Evolutionary conservation across 1,284 basidiomycete species (phyloP), one percentile per base, ranked within the genome.

Genomic region (Tremellales sp.): DNA sequence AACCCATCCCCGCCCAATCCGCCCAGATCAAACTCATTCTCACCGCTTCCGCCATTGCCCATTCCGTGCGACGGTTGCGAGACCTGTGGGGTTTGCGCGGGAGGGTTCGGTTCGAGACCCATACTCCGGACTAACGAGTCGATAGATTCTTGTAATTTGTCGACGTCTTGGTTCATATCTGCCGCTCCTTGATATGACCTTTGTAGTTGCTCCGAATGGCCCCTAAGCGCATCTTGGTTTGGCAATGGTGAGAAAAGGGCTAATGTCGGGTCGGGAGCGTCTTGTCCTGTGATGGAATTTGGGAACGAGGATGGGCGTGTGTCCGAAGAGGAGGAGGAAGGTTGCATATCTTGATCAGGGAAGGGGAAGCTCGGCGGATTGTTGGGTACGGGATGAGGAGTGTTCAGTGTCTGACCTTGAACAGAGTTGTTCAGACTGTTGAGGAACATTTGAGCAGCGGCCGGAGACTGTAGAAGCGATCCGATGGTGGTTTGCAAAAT

Each of bases 81-180:
- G 21, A 29, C 23, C 25, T 43, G 26, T 46, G 43, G 27, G 10
- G 22, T 23, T 33, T 43, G 4, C 8, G 7, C 6, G 19, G 19
- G 23, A 35, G 13, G 17, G 13, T 36, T 25, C 26, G n/a, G 45
- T 46, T 72, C 84, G 33, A 88, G 74, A 2, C 86, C 86, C 49
- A 87, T 79, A 46, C 79, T 80, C 60, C 84, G 78, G 40, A 90
- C 85, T 33, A 91, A 77, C 11, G 81, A 80, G 52, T 88, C 82
- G 54, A 92, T 84, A 56, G 81, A 84, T 31, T 76, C 78, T 59
- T 87, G 83, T 46, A 91, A 74, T 39, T 81, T 79, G 53, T 85
- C 82, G 24, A 90, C 85, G 50, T 89, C 85, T 40, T 78, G 77
- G 46, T 84, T 81, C 42, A 90, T 84, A 51, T 83, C 84, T 23